Base-by-base conservation (phyloP, 495 filamentous ascomycete species). In the Cryomyces minteri region DNA sequence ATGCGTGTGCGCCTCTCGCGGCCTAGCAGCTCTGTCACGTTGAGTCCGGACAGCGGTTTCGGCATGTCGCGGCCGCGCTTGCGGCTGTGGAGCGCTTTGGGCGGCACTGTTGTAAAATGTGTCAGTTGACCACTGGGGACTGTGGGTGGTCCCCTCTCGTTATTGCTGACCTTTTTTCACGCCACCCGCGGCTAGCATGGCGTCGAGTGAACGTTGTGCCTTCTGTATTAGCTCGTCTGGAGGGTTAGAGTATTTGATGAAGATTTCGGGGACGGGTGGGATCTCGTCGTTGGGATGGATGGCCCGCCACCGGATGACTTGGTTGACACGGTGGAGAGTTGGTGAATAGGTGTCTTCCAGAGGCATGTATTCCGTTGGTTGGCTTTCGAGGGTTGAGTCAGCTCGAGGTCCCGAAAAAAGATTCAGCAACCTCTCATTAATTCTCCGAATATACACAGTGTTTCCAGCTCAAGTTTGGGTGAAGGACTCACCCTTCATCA, bases 291-390 rank as follows among this genome's bases (percentile, higher is more conserved):
- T 64, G 0, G 83, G 79, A 56, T 88, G 68, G 3, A 85, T 71
- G 0, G 88, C 90, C 18, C 88, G 80, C 58, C 77, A 75, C 31
- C 81, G 76, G 45, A 95, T 74, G 36, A 83, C 84, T 62, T 92
- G 77, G 48, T 85, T 81, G 36, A 95, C 73, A 44, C 88, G 80
- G 58, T 96, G 90, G 25, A 95, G 65, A n/a, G 83, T 54, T n/a
- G 90, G 87, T n/a, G 83, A 87, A 64, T 76, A 96, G 1, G 77
- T 76, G 42, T 95, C 84, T 30, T 92, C 85, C 41, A 94, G 72
- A 6, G 76, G 68, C 32, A 82, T 73, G 37, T 84, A 86, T 49
- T 94, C 82, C 8, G 67, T 60, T 1, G 68, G 67, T 8, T 83
- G 68, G n/a, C 80, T 86, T 44, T 9, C 10, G 18, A 25, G 2